Base-by-base conservation (phyloP, 306 rosid species). In the Quercus cerris region DNA sequence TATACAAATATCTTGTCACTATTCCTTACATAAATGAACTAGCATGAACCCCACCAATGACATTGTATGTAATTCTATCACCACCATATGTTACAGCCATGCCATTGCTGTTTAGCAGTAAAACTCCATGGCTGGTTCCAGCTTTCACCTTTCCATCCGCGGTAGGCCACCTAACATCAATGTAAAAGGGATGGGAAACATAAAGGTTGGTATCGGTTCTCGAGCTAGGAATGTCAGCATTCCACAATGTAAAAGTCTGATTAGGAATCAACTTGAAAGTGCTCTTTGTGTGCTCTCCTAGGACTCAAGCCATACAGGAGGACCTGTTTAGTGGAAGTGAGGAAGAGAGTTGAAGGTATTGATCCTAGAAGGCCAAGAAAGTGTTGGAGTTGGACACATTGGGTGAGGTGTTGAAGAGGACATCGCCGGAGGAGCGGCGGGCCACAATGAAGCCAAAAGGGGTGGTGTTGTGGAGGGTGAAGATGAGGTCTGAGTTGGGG, bases 141-240 rank as follows among this genome's bases (percentile, higher is more conserved):
- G 54, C 54, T 11, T 11, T 49, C 54, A 49, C 54, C 89, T 85
- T 12, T 86, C 78, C 19, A 97, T 97, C 2, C 57, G 83, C 54
- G 75, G 17, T 49, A 2, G 86, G 80, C 3, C 89, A 87, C 44
- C 94, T 82, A 58, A 92, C 84, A 8, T 94, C 97, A 75, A 94
- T 66, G 83, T 92, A 94, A 80, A 94, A 94, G 0, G 97, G 98
- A 81, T 94, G 98, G 19, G 97, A 90, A 15, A 94, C 97, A 52
- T 92, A 94, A 51, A 91, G 94, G 78, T 94, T 94, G 27, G 87
- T 3, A 17, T 94, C 85, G 6, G 68, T n/a, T 12, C 20, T 89
- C 2, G 33, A 22, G 61, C 97, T 90, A 13, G 3, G 83, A 71
- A 72, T 84, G 80, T 89, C 97, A 2, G 85, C 87, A 33, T 71